Evolutionary conservation across 805 yeast genomes (phyloP).

Genomic region (Saccharomycopsis fermentans): DNA sequence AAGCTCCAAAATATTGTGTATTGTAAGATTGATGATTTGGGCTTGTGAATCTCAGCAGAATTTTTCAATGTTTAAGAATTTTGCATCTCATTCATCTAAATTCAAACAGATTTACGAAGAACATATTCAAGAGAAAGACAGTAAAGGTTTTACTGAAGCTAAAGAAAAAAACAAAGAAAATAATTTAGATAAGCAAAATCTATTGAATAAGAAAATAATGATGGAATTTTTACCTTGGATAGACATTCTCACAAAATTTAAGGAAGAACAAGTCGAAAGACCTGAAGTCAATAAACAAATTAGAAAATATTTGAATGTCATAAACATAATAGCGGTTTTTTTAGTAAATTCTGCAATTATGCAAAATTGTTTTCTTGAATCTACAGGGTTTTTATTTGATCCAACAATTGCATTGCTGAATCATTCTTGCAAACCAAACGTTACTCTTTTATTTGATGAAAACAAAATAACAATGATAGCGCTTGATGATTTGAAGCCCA

Average conservation of each 20-base stretch:
- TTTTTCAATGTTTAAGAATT: background rate
- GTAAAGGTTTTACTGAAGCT: background rate
- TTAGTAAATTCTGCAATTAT: conserved; percentile 26
- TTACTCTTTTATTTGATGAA: conserved; percentile 21
- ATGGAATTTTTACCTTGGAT: background rate
- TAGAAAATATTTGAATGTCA: background rate
- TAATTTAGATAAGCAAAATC: background rate
- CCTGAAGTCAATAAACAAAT: background rate
- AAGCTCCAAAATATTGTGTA: background rate
- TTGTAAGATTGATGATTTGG: conserved; percentile 9
- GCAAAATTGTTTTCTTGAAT: conserved; percentile 23
- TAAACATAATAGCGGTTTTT: conserved; percentile 13
- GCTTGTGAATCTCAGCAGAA: conserved; percentile 3
- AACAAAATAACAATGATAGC: conserved; percentile 20
- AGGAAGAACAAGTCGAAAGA: background rate
- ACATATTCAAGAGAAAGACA: background rate
- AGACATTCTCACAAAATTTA: background rate
- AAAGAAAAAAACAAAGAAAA: background rate
- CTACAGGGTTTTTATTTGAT: conserved; percentile 29
- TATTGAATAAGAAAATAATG: background rate
- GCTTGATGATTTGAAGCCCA: conserved; percentile 18
- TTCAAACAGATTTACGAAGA: background rate
- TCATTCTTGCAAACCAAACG: conserved; percentile 33
- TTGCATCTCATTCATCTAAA: conserved; percentile 6
- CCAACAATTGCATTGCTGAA: conserved; percentile 30